These are phyloP conservation scores for Wickerhamiella siamensis DNA, from an alignment of 805 yeast species.

Conservation along the genomic window DNA sequence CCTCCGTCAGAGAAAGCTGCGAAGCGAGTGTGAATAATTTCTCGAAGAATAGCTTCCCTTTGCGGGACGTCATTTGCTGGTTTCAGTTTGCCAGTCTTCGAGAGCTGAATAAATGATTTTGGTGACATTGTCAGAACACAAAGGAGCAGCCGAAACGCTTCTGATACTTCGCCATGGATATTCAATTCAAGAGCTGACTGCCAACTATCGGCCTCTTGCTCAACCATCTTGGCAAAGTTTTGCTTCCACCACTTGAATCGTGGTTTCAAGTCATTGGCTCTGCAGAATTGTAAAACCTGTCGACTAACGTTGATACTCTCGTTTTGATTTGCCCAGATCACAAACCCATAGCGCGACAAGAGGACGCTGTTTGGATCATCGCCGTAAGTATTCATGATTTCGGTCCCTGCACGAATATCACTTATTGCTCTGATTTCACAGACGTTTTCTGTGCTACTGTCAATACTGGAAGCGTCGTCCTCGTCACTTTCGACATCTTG, in stretches of 20 bases:
- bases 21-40: neutral
- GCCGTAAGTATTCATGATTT: constrained; percentile 76
- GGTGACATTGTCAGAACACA: neutral
- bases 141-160: neutral
- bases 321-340: constrained; percentile 36
- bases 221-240: neutral
- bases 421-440: constrained; percentile 51
- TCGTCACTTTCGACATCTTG: constrained; percentile 13
- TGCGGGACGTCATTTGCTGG: neutral
- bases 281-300: neutral
- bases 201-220: constrained; percentile 1
- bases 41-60: neutral
- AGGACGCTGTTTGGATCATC: constrained; percentile 50
- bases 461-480: constrained; percentile 6
- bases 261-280: neutral
- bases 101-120: neutral
- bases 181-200: neutral
- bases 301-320: constrained; percentile 38
- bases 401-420: constrained; percentile 35
- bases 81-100: neutral
- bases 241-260: constrained; percentile 2
- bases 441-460: constrained; percentile 27
- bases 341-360: constrained; percentile 68
- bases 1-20: neutral
- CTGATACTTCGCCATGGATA: neutral